Evolutionary conservation across 1,139 yeast genomes (phyloP).

Genomic region (Yamadazyma songkhlaensis): DNA sequence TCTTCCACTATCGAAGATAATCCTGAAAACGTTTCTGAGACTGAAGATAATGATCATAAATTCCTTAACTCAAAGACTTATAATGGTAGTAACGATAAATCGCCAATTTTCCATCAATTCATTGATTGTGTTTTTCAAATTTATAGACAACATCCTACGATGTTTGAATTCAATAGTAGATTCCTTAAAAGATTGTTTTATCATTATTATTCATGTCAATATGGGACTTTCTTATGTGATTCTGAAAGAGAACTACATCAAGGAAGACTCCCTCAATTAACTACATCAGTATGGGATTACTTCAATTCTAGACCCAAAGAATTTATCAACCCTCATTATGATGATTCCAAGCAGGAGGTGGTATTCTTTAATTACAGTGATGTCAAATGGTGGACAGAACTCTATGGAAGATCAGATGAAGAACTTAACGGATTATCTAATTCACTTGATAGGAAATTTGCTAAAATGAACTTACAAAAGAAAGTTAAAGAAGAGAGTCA

Average conservation of each 20-base stretch:
- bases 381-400: slow-evolving; percentile 84
- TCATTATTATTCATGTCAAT: slow-evolving; percentile 91
- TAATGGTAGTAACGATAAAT: slow-evolving; percentile 48
- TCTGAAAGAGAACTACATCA: slow-evolving; percentile 56
- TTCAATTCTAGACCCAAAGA: slow-evolving; percentile 75
- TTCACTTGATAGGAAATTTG: slow-evolving; percentile 42
- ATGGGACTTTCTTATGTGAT: slow-evolving; percentile 84
- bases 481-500: no score
- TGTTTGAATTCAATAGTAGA: slow-evolving; percentile 86
- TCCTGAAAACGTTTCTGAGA: no score
- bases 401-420: slow-evolving; percentile 71
- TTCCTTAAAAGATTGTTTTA: slow-evolving; percentile 80
- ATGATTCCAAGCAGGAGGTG: slow-evolving; percentile 36
- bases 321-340: slow-evolving; percentile 56
- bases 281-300: slow-evolving; percentile 92
- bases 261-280: slow-evolving; percentile 39
- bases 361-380: slow-evolving; percentile 66
- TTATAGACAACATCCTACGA: slow-evolving; percentile 62
- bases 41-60: slow-evolving; percentile 7
- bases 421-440: slow-evolving; percentile 71
- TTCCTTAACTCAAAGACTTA: slow-evolving; percentile 24
- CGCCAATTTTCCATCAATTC: slow-evolving; percentile 94
- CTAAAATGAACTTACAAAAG: slow-evolving; percentile 26
- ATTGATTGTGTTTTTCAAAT: slow-evolving; percentile 86
- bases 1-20: no score